These are phyloP conservation scores for Biscogniauxia marginata DNA, from an alignment of 2,329 filamentous ascomycete genomes.

Conservation along the genomic window DNA sequence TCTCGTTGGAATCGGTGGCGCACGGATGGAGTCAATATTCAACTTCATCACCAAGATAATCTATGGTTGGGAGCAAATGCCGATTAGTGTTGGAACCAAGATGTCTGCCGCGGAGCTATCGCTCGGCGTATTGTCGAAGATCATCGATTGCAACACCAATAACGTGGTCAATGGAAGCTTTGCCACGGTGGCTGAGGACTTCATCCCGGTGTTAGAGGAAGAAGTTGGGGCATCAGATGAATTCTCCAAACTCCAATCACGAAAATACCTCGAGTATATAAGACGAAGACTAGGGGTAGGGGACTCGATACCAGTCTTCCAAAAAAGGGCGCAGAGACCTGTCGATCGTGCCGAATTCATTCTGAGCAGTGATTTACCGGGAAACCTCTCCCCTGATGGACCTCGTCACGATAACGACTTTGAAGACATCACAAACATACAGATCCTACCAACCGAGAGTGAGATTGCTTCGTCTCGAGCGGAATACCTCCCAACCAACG, in stretches of 20 bases:
- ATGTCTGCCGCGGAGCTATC: conserved; percentile 29
- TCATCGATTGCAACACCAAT: conserved; percentile 37
- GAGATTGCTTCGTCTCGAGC: conserved; percentile 43
- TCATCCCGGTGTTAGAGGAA: conserved; percentile 6
- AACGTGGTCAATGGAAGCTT: conserved; percentile 34
- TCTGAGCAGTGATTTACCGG: conserved; percentile 34
- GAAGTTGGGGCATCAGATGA: conserved; percentile 12
- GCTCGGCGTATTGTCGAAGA: conserved; percentile 32
- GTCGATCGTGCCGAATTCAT: conserved; percentile 29
- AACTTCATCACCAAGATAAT: conserved; percentile 23
- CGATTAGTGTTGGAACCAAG: conserved; percentile 2
- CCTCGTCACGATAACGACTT: conserved; percentile 51
- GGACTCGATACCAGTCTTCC: conserved; percentile 12
- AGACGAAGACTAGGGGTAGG: conserved; percentile 32
- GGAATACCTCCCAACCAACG: conserved; percentile 45
- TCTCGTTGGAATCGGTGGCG: conserved; percentile 34
- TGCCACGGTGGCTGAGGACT: conserved; percentile 14
- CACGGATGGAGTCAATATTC: conserved; percentile 33
- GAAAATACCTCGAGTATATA: conserved; percentile 33
- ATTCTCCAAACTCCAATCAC: conserved; percentile 30
- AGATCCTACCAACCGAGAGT: conserved; percentile 47
- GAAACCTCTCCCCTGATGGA: conserved; percentile 31
- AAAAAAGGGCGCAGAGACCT: conserved; percentile 2
- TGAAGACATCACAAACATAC: conserved; percentile 43
- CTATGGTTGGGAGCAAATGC: background rate